Conservation (phyloP, 306 rosid species). For the Mimosa bimucronata region DNA sequence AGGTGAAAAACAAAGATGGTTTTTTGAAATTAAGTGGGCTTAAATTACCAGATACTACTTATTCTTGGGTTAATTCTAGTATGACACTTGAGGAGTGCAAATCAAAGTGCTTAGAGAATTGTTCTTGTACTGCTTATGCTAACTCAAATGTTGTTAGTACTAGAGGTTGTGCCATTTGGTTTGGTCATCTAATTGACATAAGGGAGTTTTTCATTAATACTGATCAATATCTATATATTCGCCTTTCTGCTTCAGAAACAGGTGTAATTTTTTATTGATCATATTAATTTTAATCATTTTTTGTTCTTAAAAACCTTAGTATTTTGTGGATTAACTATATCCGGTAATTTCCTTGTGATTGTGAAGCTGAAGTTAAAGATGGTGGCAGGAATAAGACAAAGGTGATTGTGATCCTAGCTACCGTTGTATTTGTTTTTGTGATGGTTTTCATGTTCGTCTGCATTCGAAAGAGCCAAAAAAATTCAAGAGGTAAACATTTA, state of each 20-base stretch:
- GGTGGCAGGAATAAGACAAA: no score
- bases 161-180: background rate
- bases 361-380: background rate
- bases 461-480: no score
- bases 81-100: conserved; percentile 46
- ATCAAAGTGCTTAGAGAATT: conserved; percentile 42
- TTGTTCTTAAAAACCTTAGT: no score
- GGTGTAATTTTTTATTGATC: background rate
- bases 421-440: no score
- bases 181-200: background rate
- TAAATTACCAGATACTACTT: conserved; percentile 35
- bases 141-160: background rate
- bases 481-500: no score
- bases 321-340: no score
- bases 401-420: no score
- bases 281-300: background rate
- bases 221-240: background rate
- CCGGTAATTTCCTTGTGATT: background rate
- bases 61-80: conserved; percentile 45
- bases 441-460: no score
- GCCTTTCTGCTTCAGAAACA: conserved; percentile 14
- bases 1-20: no score
- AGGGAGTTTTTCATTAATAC: background rate
- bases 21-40: no score
- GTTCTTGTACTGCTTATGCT: conserved; percentile 52